phyloP scores from a whole-genome alignment of 192 early-diverging fungal genomes.

The Coemansia sp. region DNA sequence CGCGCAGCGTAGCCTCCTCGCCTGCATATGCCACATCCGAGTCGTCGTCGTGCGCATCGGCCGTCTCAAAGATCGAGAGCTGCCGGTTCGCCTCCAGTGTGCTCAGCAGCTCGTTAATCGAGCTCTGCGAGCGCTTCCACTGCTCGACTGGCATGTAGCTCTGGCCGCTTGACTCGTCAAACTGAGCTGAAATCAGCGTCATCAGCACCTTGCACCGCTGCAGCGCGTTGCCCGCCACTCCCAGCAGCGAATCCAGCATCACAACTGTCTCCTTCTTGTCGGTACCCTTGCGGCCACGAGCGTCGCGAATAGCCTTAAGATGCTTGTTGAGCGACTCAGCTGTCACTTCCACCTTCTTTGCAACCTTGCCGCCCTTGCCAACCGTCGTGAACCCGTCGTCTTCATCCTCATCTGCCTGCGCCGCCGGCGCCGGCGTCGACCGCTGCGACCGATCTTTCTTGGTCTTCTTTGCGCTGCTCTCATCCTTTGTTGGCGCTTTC shows the following conservation, averaged over 20 bases:
- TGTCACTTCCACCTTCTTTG: conserved; percentile 58
- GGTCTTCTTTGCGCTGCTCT: conserved; percentile 21
- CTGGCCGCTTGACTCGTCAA: conserved; percentile 70
- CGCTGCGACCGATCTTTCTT: conserved; percentile 45
- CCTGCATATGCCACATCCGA: conserved; percentile 56
- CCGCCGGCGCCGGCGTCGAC: conserved; percentile 15
- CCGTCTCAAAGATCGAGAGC: conserved; percentile 68
- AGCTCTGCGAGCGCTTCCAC: conserved; percentile 74
- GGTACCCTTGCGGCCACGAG: conserved; percentile 94
- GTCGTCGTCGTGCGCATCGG: conserved; percentile 38
- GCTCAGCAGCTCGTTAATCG: conserved; percentile 74
- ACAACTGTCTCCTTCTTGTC: conserved; percentile 76
- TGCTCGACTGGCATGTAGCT: conserved; percentile 71
- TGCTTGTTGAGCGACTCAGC: conserved; percentile 79
- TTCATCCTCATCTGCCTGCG: conserved; percentile 29
- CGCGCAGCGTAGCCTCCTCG: conserved; percentile 67
- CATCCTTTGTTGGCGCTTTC: conserved; percentile 37
- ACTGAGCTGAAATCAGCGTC: conserved; percentile 81
- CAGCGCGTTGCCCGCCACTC: conserved; percentile 63
- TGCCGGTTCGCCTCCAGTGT: conserved; percentile 73
- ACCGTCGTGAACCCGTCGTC: conserved; percentile 70
- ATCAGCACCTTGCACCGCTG: conserved; percentile 83
- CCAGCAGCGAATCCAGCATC: conserved; percentile 64
- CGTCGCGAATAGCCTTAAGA: conserved; percentile 70
- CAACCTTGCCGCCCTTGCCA: conserved; percentile 66